Percentiles rank a stretch among this genome's conserved stretches.
Conservation (phyloP, 441 rosid species). For the Erysimum cheiri region DNA sequence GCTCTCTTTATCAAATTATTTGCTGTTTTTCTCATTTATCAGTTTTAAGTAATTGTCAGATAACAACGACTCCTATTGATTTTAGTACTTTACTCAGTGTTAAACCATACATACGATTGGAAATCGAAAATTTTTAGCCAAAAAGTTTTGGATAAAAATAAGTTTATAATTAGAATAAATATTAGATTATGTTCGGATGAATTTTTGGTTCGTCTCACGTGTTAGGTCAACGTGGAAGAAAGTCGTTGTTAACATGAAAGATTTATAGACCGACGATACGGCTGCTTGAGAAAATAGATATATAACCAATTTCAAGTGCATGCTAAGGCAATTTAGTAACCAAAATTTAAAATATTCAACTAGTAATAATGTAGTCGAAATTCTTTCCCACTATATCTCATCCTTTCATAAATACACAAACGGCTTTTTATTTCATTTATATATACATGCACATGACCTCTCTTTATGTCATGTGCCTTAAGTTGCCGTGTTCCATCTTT, state of each 20-base stretch:
- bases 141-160: no score
- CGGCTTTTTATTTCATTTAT: neutral
- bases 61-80: neutral
- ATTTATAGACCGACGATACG: neutral
- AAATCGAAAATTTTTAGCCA: no score
- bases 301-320: neutral
- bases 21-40: neutral
- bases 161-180: no score
- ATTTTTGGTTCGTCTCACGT: no score
- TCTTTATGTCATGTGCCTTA: slow-evolving; percentile 35
- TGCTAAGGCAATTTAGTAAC: neutral
- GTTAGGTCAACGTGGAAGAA: no score
- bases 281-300: neutral
- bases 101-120: no score
- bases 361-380: neutral
- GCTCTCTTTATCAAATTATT: neutral
- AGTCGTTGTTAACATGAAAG: neutral
- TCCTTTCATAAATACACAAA: neutral
- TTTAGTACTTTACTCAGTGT: neutral
- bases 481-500: slow-evolving; percentile 23
- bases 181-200: no score
- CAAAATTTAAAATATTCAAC: neutral
- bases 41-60: neutral
- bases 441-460: slow-evolving; percentile 33
- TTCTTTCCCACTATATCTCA: neutral